Percentiles rank a stretch among this genome's conserved stretches.
Evolutionary conservation across 768 basidiomycete genomes (phyloP).

Genomic region (Russula olivacea): DNA sequence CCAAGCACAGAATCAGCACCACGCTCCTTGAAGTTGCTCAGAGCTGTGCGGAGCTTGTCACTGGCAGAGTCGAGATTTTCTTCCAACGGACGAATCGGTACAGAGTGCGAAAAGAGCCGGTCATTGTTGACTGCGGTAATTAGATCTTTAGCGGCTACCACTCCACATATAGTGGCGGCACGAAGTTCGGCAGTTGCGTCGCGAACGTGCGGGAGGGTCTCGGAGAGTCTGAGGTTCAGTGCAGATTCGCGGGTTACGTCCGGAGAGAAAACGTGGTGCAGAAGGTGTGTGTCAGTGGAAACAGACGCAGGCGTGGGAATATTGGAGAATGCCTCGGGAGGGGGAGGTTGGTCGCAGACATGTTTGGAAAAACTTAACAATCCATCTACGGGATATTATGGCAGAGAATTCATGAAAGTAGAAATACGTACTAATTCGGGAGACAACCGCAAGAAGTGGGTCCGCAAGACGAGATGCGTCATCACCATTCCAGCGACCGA

Average conservation of each 20-base stretch:
- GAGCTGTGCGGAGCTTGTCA: slow-evolving; percentile 27
- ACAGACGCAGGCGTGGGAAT: slow-evolving; percentile 12
- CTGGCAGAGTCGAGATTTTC: slow-evolving; percentile 28
- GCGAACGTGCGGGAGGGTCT: slow-evolving; percentile 35
- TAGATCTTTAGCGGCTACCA: slow-evolving; percentile 29
- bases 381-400: slow-evolving; percentile 28
- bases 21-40: slow-evolving; percentile 32
- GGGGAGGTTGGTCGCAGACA: slow-evolving; percentile 25
- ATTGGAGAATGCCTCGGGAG: slow-evolving; percentile 19
- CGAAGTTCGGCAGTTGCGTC: slow-evolving; percentile 35
- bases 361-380: slow-evolving; percentile 34
- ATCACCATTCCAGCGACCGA: slow-evolving; percentile 42
- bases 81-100: slow-evolving; percentile 22
- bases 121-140: slow-evolving; percentile 34
- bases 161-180: slow-evolving; percentile 29
- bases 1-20: slow-evolving; percentile 34
- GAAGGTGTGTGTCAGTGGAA: slow-evolving; percentile 35
- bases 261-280: slow-evolving; percentile 33
- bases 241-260: slow-evolving; percentile 30
- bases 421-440: slow-evolving; percentile 33
- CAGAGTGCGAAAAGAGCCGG: slow-evolving; percentile 29
- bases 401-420: background rate
- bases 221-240: slow-evolving; percentile 31
- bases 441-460: slow-evolving; percentile 34
- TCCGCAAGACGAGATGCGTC: slow-evolving; percentile 35